Evolutionary conservation across 2,329 filamentous ascomycete genomes (phyloP), one percentile per base, ranked within the genome.

Genomic region (Talaromyces piceae): DNA sequence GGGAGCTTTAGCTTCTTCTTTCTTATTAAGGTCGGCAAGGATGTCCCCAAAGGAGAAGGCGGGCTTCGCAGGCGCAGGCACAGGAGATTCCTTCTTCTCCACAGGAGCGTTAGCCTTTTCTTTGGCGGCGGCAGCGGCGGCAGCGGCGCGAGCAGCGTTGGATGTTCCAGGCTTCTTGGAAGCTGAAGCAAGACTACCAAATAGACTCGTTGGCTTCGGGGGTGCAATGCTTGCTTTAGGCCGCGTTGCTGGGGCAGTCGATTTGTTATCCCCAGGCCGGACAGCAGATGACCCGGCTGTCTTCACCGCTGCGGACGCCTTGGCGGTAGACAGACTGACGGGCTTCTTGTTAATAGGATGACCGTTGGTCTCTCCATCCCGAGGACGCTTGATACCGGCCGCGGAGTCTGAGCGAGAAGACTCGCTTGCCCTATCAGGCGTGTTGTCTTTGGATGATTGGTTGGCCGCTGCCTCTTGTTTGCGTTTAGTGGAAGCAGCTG

Each of bases 21-120:
- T 77, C 58, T 82, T 82, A 45, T 75, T 70, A 45, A 77, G 66
- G 55, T 73, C 72, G n/a, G 73, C 72, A 65, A 77, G 69, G 11
- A 74, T 64, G 50, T 74, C 73, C 41, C 73, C 68, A 57, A 77
- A 75, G 3, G 75, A 77, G 51, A 76, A 76, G 1, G 70, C 58
- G 3, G 71, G 69, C 48, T 71, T 69, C 0, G 69, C 57, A 16
- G 56, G 28, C 1, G 63, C 56, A 2, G 67, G 47, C 11, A 63
- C 43, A 26, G 50, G 59, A 9, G 65, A 61, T 12, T 72, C 65
- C 50, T 70, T 69, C 52, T 66, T 67, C 27, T 67, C 63, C 2
- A 61, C 45, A 26, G 66, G 53, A 33, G 62, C 59, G 52, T 66
- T 72, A 27, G 64, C 49, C 47, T 68, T 71, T 26, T 55, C 52